A percentile compares a stretch with the other conserved stretches of the same genome.
These are phyloP conservation scores for Candida boleticola DNA, from an alignment of 805 yeast species.

Conservation along the genomic window DNA sequence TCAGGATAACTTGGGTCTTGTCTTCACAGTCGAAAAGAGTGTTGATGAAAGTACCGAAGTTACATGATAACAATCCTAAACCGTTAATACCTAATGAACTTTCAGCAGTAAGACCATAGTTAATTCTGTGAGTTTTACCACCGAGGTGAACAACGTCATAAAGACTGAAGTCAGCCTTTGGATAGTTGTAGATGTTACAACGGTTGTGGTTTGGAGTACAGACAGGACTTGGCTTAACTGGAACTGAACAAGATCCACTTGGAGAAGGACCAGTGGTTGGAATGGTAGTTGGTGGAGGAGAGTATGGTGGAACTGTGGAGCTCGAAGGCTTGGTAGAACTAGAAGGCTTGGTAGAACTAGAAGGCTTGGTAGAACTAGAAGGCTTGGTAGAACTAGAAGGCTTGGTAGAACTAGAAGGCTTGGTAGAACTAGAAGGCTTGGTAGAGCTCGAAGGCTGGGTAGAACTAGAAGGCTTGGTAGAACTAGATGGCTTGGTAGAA, in stretches of 20 bases:
- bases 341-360: background rate
- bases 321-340: background rate
- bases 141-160: background rate
- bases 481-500: background rate
- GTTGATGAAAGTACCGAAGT: background rate
- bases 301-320: background rate
- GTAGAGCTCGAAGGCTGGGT: background rate
- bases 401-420: background rate
- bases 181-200: slow-evolving; percentile 1
- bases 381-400: background rate
- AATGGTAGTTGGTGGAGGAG: background rate
- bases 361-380: background rate
- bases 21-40: background rate
- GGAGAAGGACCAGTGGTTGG: slow-evolving; percentile 2
- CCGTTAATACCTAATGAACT: background rate
- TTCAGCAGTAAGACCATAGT: background rate
- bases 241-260: background rate
- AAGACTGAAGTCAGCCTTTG: background rate
- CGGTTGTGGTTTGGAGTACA: slow-evolving; percentile 1
- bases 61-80: background rate
- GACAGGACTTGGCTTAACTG: slow-evolving; percentile 1
- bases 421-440: background rate
- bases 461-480: background rate
- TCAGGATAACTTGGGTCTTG: background rate
- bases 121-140: background rate